Conservation (phyloP, 257 asterid species). For the Solanum ossicruentum region DNA sequence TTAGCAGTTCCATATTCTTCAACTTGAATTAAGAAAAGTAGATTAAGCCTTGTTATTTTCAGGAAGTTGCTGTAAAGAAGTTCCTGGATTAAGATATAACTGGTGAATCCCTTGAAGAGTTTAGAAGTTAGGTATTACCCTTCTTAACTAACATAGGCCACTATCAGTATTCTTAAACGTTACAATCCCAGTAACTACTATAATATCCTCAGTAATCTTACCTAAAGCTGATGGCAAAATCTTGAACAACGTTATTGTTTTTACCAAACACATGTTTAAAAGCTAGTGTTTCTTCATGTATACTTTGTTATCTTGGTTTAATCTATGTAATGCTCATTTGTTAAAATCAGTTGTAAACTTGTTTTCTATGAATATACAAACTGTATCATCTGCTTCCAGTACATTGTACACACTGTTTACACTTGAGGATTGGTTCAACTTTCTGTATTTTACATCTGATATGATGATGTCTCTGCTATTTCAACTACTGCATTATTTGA, state of each 20-base stretch:
- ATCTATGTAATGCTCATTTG: background rate
- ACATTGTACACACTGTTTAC: background rate
- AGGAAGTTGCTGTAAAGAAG: no score
- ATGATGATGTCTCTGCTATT: background rate
- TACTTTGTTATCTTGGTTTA: background rate
- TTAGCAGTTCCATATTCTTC: background rate
- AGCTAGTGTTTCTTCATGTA: no score
- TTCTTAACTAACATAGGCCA: no score
- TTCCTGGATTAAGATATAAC: no score
- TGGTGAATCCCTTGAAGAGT: no score
- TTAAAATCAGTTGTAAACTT: background rate
- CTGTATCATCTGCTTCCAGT: background rate
- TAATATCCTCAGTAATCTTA: no score
- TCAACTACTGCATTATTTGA: background rate
- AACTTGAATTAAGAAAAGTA: background rate
- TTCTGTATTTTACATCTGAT: background rate
- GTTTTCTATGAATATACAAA: background rate
- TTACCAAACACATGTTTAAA: no score
- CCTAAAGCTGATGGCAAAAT: no score
- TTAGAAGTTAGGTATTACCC: no score
- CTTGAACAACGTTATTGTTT: no score
- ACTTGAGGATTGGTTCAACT: background rate
- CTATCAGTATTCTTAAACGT: no score
- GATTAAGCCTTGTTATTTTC: slow-evolving; percentile 3
- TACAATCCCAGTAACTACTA: no score